phyloP scores from a whole-genome alignment of 768 basidiomycete species.

The Psilocybe sp. region DNA sequence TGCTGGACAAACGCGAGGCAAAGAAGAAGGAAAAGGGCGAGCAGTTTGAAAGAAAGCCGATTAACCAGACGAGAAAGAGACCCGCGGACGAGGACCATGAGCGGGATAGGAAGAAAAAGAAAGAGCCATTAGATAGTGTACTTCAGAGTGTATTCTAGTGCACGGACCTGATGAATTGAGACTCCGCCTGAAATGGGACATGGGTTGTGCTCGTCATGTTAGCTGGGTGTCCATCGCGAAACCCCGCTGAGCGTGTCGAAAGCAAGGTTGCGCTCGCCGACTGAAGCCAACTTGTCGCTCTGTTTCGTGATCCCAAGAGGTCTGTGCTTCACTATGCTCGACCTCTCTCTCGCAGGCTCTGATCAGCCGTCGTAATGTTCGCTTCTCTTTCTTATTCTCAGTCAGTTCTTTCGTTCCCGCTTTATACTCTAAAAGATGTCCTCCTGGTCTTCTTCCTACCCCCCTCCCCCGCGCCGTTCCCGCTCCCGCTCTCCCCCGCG shows the following conservation, averaged over 20 bases:
- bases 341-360: conserved; percentile 74
- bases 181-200: conserved; percentile 41
- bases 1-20: conserved; percentile 77
- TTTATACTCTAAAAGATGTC: conserved; percentile 70
- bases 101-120: conserved; percentile 28
- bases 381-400: conserved; percentile 55
- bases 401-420: conserved; percentile 24
- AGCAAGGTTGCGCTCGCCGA: conserved; percentile 41
- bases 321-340: conserved; percentile 93
- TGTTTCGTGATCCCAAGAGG: conserved; percentile 73
- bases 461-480: conserved; percentile 72
- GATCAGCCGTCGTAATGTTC: conserved; percentile 58
- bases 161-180: conserved; percentile 32
- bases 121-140: conserved; percentile 35
- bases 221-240: conserved; percentile 57
- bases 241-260: conserved; percentile 43
- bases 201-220: conserved; percentile 17
- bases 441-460: conserved; percentile 70
- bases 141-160: conserved; percentile 52
- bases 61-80: conserved; percentile 30
- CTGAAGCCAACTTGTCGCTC: conserved; percentile 40
- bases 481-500: conserved; percentile 82
- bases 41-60: conserved; percentile 40
- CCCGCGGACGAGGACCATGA: conserved; percentile 21
- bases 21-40: conserved; percentile 60